Evolutionary conservation across 78 protist genomes (phyloP), one percentile per base, ranked within the genome.

Genomic region (Creolimax fragrantissima): DNA sequence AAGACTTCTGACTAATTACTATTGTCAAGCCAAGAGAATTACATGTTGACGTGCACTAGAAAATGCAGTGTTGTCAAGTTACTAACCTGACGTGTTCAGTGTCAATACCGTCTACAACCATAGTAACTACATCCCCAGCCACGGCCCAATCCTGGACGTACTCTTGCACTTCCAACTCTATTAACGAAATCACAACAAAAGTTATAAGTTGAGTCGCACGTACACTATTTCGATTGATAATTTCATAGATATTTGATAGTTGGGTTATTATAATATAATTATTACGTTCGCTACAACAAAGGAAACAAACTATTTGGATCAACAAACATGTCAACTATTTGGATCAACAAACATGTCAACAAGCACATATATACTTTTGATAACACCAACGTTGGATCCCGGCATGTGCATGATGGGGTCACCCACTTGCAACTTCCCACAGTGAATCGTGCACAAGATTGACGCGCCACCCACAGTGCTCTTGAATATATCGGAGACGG

Each of bases 101-200:
- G 2, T 91, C 93, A n/a, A 91, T 84, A 45, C 45, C 45, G 5
- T 11, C 35, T 3, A 91, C 5, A 35, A 4, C 5, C 44, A 91
- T 3, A 7, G 67, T 84, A 5, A 94, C 96, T 84, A 58, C 90
- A n/a, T 95, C 97, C 39, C 97, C 97, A 43, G 96, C 97, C 2
- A 45, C 93, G 0, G 96, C 96, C 92, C 92, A 94, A 3, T 93
- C 89, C 35, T 58, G 74, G 39, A 58, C 74, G 74, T 58, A 58
- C 74, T 58, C 74, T 3, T 58, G 74, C 39, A 58, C 74, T 1
- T 58, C 74, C 24, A 58, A 58, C 74, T 58, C 74, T 58, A n/a
- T n/a, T n/a, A n/a, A 85, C 42, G 24, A 89, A 3, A 85, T 41
- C 81, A 3, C 17, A 58, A 58, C 74, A 58, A 58, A 17, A n/a